A percentile compares a stretch with the other conserved stretches of the same genome.
These are phyloP conservation scores for Penicillium brasilianum DNA, from an alignment of 2,329 filamentous ascomycete genomes.

Conservation along the genomic window DNA sequence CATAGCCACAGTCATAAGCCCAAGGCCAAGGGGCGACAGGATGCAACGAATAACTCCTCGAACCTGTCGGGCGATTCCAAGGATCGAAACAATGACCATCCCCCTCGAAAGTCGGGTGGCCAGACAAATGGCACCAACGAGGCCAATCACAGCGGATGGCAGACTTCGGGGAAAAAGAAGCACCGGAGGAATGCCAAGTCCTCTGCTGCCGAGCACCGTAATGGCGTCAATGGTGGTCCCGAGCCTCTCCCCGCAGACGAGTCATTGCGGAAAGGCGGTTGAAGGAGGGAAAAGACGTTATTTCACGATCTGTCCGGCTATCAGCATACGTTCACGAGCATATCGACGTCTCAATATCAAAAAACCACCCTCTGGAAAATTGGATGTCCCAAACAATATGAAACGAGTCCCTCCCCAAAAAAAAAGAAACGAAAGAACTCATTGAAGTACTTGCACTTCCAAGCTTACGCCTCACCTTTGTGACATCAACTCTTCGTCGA, in stretches of 20 bases:
- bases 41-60: constrained; percentile 29
- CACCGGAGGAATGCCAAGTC: constrained; percentile 46
- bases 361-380: neutral
- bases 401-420: neutral
- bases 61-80: constrained; percentile 32
- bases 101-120: constrained; percentile 33
- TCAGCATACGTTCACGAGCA: neutral
- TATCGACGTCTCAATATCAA: neutral
- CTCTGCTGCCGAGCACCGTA: constrained; percentile 39
- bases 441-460: neutral
- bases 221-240: constrained; percentile 35
- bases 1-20: constrained; percentile 40
- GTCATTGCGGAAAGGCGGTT: constrained; percentile 53
- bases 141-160: constrained; percentile 45
- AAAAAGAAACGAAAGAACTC: neutral
- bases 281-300: constrained; percentile 21
- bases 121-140: constrained; percentile 36
- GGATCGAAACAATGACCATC: constrained; percentile 37
- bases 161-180: constrained; percentile 51
- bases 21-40: constrained; percentile 44
- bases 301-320: neutral
- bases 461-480: neutral
- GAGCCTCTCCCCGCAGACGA: constrained; percentile 51
- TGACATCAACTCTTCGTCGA: constrained; percentile 4
- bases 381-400: neutral